Base-by-base conservation (phyloP, 768 basidiomycete genomes). In the Boletus reticulatus region DNA sequence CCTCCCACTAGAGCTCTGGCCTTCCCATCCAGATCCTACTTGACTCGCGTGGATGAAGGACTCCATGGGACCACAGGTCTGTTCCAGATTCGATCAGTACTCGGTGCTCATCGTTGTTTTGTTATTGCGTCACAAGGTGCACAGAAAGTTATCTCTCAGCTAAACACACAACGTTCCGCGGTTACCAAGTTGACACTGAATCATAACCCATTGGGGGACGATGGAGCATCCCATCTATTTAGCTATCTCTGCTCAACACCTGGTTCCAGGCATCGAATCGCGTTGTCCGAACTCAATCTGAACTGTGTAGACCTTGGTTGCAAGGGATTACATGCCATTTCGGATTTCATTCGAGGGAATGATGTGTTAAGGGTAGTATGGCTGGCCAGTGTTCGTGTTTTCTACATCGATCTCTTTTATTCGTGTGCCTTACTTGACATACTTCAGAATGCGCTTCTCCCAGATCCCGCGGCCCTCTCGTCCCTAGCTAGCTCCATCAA, bases 171-270 rank as follows among this genome's bases (percentile, higher is more conserved):
- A 22, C 74, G 73, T 22, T 56, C 62, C 32, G 58, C 65, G 3
- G 76, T 87, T 39, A 77, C 76, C 31, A 81, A 78, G 59, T 72
- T 88, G 32, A 71, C 79, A 19, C 60, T 87, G 22, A 79, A 81
- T 12, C 78, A 84, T 53, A 88, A 85, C 60, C 60, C 73, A 6
- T 76, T 88, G 4, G 79, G 79, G 6, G 80, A 86, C 61, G 79
- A 81, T 19, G 87, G 87, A 13, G 75, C 80, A 57, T 71, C 74
- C 29, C 68, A 73, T 8, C 67, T 88, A 11, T 85, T 87, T 66
- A 67, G 70, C 29, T 87, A 80, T 62, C 76, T 88, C 8, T 65
- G 70, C 22, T 85, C 85, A 8, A 60, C 72, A 13, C 58, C 70
- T 20, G 85, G 83, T 6, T 71, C 75, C 45, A 73, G 69, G 55